Evolutionary conservation across 2,329 filamentous ascomycete genomes (phyloP).

Genomic region (Onygena corvina): DNA sequence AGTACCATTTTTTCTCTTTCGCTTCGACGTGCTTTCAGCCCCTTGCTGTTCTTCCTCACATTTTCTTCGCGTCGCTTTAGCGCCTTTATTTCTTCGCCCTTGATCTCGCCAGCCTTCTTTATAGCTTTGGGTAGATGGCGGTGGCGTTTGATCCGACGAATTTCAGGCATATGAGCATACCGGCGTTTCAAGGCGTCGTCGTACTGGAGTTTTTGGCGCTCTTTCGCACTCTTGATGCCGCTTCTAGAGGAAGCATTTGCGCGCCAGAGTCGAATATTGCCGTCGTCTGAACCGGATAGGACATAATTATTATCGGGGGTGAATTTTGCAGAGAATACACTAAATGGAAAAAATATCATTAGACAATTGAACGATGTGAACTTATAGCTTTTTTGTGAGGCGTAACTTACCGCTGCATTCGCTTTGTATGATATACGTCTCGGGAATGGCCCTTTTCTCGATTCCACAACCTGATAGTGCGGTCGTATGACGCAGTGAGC

Average conservation of each 20-base stretch:
- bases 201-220: conserved; percentile 83
- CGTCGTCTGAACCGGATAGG: conserved; percentile 83
- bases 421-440: conserved; percentile 93
- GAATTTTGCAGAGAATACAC: conserved; percentile 74
- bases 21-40: conserved; percentile 56
- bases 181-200: conserved; percentile 71
- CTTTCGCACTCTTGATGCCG: conserved; percentile 72
- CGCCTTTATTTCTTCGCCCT: conserved; percentile 71
- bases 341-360: conserved; percentile 18
- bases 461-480: conserved; percentile 77
- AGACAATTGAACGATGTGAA: background rate
- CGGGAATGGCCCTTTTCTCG: conserved; percentile 69
- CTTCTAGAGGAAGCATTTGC: conserved; percentile 70
- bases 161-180: conserved; percentile 93
- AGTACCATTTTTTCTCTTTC: conserved; percentile 92
- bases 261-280: conserved; percentile 82
- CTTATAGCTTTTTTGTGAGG: background rate
- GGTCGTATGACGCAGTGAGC: conserved; percentile 77
- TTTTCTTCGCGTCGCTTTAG: conserved; percentile 92
- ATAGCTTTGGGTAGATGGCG: conserved; percentile 83
- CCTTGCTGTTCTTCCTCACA: conserved; percentile 79
- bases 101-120: conserved; percentile 94
- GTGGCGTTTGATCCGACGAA: conserved; percentile 78
- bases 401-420: conserved; percentile 60
- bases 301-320: conserved; percentile 84